Evolutionary conservation across 225 moss, liverwort and hornwort genomes (phyloP), one percentile per base, ranked within the genome.

Genomic region (Lunularia cruciata): DNA sequence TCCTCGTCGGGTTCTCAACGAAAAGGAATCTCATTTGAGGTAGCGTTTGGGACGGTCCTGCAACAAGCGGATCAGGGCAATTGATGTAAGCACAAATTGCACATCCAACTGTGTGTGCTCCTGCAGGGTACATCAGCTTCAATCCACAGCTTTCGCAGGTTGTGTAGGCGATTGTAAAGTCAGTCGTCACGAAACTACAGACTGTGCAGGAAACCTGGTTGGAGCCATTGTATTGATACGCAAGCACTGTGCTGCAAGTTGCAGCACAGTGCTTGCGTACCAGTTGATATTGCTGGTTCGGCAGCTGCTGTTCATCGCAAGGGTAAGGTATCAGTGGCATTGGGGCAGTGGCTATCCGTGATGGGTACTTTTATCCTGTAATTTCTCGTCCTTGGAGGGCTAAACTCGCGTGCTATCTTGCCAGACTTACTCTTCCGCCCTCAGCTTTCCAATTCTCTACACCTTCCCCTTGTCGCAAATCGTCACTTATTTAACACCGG

Each of bases 91-190:
- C 85, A 20, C 92, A 92, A 3, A 82, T 74, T 6, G 90, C 88
- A 67, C 92, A 92, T 76, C 83, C 86, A 36, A 92, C 92, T 62
- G 86, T 87, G 52, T 90, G 84, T n/a, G 92, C 92, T 43, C 88
- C 88, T 3, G 82, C 86, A 67, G 89, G 87, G 57, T 90, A 92
- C 92, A 92, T 90, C 13, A 92, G 86, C 27, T 84, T 79, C 20
- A 86, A 84, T 27, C 85, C 71, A 40, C 92, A 92, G 30, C 90
- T 88, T n/a, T 79, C 86, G 65, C 92, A 92, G 49, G 82, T 78
- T 23, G 88, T 72, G 65, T 90, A 88, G 35, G 88, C 83, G 26
- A 88, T 87, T n/a, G n/a, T n/a, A n/a, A n/a, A n/a, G 36, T 88
- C 92, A 33, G 77, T 83, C 0, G 92, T 90, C 12, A 92, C 88